Evolutionary conservation across 345 rosid species (phyloP).

Genomic region (Acer negundo): DNA sequence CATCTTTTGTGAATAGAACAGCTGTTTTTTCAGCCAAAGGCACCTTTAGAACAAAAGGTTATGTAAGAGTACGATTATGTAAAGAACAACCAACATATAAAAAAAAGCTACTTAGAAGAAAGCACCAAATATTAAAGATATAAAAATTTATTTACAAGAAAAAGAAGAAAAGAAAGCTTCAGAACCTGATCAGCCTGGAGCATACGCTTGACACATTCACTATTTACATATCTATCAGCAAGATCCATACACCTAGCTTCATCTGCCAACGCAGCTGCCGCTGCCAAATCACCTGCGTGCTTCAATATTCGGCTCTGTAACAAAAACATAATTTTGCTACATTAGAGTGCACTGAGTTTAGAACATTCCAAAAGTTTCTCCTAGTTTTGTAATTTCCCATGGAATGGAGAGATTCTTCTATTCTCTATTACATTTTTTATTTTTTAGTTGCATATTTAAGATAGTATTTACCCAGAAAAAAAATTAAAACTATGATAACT

Average conservation of each 20-base stretch:
- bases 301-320: slow-evolving; percentile 93
- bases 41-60: slow-evolving; percentile 52
- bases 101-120: not conserved
- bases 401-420: not conserved
- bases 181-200: slow-evolving; percentile 97
- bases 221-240: slow-evolving; percentile 91
- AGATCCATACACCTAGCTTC: slow-evolving; percentile 99
- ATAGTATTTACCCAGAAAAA: not conserved
- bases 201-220: slow-evolving; percentile 98
- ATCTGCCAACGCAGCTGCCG: slow-evolving; percentile 96
- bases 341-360: not conserved
- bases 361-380: slow-evolving; percentile 8
- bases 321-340: slow-evolving; percentile 13
- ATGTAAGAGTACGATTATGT: slow-evolving; percentile 1
- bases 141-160: not conserved
- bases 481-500: not conserved
- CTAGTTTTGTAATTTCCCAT: not conserved
- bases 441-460: not conserved
- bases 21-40: slow-evolving; percentile 92
- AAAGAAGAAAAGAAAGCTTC: slow-evolving; percentile 15
- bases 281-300: slow-evolving; percentile 93
- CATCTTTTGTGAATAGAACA: slow-evolving; percentile 91
- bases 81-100: not conserved
- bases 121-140: slow-evolving; percentile 4
- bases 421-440: not conserved